Evolutionary conservation across 2,329 filamentous ascomycete genomes (phyloP), one percentile per base, ranked within the genome.

Genomic region (Aschersonia sp.): DNA sequence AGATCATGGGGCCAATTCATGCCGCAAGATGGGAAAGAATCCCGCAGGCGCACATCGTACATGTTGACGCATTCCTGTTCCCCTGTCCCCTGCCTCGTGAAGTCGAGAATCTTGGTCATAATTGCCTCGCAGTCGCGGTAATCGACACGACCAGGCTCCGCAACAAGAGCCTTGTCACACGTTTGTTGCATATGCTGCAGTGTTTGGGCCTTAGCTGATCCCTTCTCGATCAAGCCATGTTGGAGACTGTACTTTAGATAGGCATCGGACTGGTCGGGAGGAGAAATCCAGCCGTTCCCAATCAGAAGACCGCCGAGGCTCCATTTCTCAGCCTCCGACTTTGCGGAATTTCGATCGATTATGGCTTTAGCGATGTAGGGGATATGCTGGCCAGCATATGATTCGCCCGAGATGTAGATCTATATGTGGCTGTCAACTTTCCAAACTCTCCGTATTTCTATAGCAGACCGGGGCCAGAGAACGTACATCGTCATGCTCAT

Each of bases 1-100:
- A 98, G 72, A 66, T 98, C 92, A 53, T 89, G 85, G 32, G 92
- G 92, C 94, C 94, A 98, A 68, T 89, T 91, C 89, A 95, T 95
- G 55, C 92, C 92, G 63, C 92, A 98, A 52, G 82, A 84, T 4
- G 86, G 84, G 63, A 78, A 88, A 5, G 69, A 70, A 64, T 98
- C 92, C 53, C 73, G 81, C 44, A 96, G 74, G 44, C 91, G 86
- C 47, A 97, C 77, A 63, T 99, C 92, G 65, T 99, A 99, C 87
- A 97, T 96, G 68, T 98, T 99, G 62, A 82, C 64, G 64, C 94
- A 98, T 45, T 74, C 66, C 45, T 75, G 66, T 42, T 75, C 63
- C 45, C 73, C 71, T 48, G 75, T 64, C 28, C 72, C 70, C 9
- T 60, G 69, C 47, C 76, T 72, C 2, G 86, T 89, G 45, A 80